Evolutionary conservation across 768 basidiomycete species (phyloP).

Genomic region (Galerina marginata): DNA sequence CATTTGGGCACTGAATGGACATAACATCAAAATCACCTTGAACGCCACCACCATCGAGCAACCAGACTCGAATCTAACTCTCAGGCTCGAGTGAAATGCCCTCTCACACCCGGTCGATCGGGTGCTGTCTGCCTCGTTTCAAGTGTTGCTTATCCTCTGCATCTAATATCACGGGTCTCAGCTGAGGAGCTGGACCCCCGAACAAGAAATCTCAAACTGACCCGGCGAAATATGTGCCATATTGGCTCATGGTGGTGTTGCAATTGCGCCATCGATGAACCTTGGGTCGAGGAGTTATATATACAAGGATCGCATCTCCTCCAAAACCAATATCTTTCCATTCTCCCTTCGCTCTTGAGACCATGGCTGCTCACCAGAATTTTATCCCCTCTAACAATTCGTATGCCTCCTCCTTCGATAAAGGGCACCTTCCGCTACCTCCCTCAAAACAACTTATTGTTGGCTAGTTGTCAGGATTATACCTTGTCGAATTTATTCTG

Average conservation of each 20-base stretch:
- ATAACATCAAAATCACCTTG: not conserved
- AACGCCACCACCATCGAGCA: too few species aligned
- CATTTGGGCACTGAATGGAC: not conserved
- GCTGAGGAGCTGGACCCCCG: too few species aligned
- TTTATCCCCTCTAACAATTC: conserved; percentile 47
- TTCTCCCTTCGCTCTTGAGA: not conserved
- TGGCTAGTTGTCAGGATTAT: conserved; percentile 25
- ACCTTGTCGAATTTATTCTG: not conserved
- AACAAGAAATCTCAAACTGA: too few species aligned
- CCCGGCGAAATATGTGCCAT: not conserved
- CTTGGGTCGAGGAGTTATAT: not conserved
- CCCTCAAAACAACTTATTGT: conserved; percentile 40
- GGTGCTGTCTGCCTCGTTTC: too few species aligned
- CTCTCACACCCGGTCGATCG: too few species aligned
- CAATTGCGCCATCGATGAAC: conserved; percentile 9
- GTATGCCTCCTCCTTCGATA: conserved; percentile 53
- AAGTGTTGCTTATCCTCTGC: too few species aligned
- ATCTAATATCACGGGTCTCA: too few species aligned
- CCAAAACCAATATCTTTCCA: not conserved
- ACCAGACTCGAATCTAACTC: too few species aligned
- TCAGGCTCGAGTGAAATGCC: too few species aligned
- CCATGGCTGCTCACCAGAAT: conserved; percentile 35
- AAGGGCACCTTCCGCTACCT: conserved; percentile 40
- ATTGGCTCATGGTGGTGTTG: conserved; percentile 3
- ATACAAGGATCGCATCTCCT: not conserved